Conservation (phyloP, 129 eudicot species). For the Kitagawia praeruptora region DNA sequence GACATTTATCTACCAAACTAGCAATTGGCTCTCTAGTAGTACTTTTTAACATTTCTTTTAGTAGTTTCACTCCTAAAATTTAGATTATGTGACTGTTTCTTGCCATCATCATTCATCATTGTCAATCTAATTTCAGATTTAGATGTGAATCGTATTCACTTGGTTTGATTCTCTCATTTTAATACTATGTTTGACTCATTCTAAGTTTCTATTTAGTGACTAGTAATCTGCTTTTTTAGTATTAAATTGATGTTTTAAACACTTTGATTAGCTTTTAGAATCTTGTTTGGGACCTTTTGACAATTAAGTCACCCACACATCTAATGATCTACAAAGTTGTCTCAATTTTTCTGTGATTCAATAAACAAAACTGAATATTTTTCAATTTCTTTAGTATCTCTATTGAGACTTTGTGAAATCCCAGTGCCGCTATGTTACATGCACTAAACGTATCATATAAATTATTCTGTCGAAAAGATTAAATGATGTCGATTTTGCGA, state of each 20-base stretch:
- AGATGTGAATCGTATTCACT: conserved; percentile 22
- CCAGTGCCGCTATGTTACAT: no score
- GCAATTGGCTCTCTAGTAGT: not conserved
- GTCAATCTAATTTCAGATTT: conserved; percentile 14
- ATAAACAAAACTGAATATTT: not conserved
- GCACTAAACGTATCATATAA: no score
- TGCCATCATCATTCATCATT: not conserved
- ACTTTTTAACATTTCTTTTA: not conserved
- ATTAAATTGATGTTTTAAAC: not conserved
- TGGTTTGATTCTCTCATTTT: conserved; percentile 14
- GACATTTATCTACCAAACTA: conserved; percentile 3
- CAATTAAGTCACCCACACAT: not conserved
- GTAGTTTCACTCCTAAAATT: not conserved
- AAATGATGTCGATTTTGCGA: no score
- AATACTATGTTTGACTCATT: conserved; percentile 16
- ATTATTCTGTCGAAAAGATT: no score
- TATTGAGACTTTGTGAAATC: no score
- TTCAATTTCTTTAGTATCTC: not conserved
- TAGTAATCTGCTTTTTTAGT: not conserved
- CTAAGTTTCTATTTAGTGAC: not conserved
- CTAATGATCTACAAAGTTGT: no score
- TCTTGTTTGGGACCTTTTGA: not conserved
- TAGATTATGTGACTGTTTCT: not conserved
- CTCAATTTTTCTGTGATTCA: not conserved
- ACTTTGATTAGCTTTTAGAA: not conserved